phyloP scores from a whole-genome alignment of 805 yeast genomes.

The Komagataella populi region DNA sequence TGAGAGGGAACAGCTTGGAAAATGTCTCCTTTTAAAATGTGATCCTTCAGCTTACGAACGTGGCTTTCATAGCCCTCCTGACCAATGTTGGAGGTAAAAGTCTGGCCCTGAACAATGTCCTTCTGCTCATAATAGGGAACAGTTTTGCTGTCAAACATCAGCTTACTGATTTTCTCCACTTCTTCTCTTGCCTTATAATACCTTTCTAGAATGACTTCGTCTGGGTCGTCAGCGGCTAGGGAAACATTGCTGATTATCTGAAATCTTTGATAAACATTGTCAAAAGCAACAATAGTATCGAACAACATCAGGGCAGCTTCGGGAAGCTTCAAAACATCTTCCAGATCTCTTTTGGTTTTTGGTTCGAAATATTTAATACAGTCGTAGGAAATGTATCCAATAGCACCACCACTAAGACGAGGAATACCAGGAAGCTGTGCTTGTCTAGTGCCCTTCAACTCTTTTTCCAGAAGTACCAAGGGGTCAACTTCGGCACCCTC shows the following conservation, averaged over 20 bases:
- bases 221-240: slow-evolving; percentile 20
- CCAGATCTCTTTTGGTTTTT: slow-evolving; percentile 56
- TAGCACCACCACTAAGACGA: slow-evolving; percentile 84
- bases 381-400: slow-evolving; percentile 92
- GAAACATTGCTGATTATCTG: slow-evolving; percentile 78
- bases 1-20: slow-evolving; percentile 98
- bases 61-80: slow-evolving; percentile 84
- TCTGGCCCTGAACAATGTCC: slow-evolving; percentile 51
- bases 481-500: slow-evolving; percentile 67
- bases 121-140: slow-evolving; percentile 63
- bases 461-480: slow-evolving; percentile 55
- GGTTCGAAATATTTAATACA: slow-evolving; percentile 97
- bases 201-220: slow-evolving; percentile 23
- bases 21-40: slow-evolving; percentile 83
- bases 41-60: slow-evolving; percentile 62
- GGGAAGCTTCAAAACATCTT: slow-evolving; percentile 76
- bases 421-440: slow-evolving; percentile 78
- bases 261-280: slow-evolving; percentile 86
- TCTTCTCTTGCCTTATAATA: slow-evolving; percentile 39
- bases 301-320: slow-evolving; percentile 88
- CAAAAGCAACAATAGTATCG: slow-evolving; percentile 84
- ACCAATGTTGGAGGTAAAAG: slow-evolving; percentile 81
- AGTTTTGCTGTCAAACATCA: slow-evolving; percentile 29
- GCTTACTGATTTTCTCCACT: slow-evolving; percentile 40
- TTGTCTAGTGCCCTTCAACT: slow-evolving; percentile 49